These are phyloP conservation scores for Penicillium soppii DNA, from an alignment of 495 filamentous ascomycete genomes.

Conservation along the genomic window DNA sequence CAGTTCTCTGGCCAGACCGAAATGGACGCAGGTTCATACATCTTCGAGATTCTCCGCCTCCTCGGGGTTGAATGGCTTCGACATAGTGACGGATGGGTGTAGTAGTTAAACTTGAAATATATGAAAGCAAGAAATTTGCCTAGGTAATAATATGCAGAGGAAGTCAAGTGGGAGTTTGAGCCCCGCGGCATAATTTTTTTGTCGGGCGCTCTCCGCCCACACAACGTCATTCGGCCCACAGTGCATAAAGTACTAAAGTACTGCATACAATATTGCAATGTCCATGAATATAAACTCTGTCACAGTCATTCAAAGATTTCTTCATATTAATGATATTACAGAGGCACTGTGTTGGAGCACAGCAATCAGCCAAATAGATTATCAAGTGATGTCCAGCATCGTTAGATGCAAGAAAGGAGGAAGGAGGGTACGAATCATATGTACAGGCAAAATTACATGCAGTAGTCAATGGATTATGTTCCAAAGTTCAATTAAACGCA, in stretches of 20 bases:
- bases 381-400: too few species aligned
- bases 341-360: too few species aligned
- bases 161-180: conserved; percentile 10
- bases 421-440: too few species aligned
- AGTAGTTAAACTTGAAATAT: background rate
- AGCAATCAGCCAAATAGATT: too few species aligned
- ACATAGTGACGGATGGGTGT: conserved; percentile 33
- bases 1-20: background rate
- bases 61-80: conserved; percentile 62
- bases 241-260: background rate
- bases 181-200: conserved; percentile 41
- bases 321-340: too few species aligned
- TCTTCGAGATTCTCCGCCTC: conserved; percentile 76
- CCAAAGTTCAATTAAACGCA: too few species aligned
- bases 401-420: too few species aligned
- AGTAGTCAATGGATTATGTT: too few species aligned
- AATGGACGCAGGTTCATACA: conserved; percentile 36
- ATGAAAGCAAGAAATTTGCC: conserved; percentile 2
- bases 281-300: too few species aligned
- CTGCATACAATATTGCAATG: background rate
- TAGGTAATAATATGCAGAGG: conserved; percentile 14
- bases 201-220: conserved; percentile 28
- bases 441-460: too few species aligned
- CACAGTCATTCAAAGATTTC: too few species aligned
- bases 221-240: conserved; percentile 29